Base-by-base conservation (phyloP, 179 eudicot species). In the Nepenthes alata region DNA sequence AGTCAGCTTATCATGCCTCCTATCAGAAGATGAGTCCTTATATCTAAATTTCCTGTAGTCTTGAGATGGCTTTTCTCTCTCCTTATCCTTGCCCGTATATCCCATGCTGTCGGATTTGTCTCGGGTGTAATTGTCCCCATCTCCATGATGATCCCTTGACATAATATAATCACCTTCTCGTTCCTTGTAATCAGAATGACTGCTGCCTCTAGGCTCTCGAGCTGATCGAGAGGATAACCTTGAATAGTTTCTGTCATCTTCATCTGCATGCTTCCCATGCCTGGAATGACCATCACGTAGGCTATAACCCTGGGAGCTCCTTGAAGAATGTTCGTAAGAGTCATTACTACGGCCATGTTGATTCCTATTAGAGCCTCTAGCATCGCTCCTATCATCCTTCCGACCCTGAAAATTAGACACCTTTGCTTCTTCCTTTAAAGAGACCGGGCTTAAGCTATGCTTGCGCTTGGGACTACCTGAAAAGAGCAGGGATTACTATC, bases 241-340 rank as follows among this genome's bases (percentile, higher is more conserved):
- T 11, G 75, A 66, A 74, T 70, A 73, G 55, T 72, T 71, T 69
- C 83, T 80, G 44, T 77, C 84, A 57, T 81, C 83, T 66, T 77
- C 89, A 59, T 85, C 82, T 11, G 64, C 81, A 70, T 64, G 47
- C 74, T 73, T 89, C 37, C 79, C 88, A 68, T 66, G 75, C 65
- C 78, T 80, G 48, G 55, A 34, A 52, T 75, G 60, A 47, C 75
- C 87, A 75, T 83, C 85, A 47, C 74, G 81, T 78, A 82, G 75
- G 70, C 59, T 62, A 66, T 72, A 67, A 64, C 48, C 54, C 64
- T 73, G 74, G 59, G 78, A 68, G 63, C 78, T 72, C 77, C 80
- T 82, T 9, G 82, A 79, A 39, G 81, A 75, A 53, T 73, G 64
- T 64, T 80, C 76, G 64, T 77, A 67, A 34, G 88, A 69, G 64